These are phyloP conservation scores for Colletotrichum eleusines DNA, from an alignment of 2,329 filamentous ascomycete genomes.

Conservation along the genomic window DNA sequence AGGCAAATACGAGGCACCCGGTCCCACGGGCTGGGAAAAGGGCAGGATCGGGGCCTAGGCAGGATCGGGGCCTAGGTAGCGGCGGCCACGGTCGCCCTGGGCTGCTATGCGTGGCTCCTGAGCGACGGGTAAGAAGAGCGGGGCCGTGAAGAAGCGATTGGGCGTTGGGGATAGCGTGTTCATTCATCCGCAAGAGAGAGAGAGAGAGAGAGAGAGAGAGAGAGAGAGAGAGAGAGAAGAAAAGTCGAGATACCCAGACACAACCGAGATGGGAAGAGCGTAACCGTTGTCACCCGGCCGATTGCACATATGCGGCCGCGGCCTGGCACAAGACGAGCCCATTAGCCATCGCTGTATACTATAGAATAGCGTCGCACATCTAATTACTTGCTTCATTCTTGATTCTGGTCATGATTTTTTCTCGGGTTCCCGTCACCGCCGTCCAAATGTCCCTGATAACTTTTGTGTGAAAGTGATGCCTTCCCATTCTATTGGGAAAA, in stretches of 20 bases:
- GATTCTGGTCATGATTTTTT: not conserved
- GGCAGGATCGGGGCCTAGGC: conserved; percentile 48
- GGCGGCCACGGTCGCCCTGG: conserved; percentile 21
- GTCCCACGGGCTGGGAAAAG: conserved; percentile 65
- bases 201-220: conserved; percentile 1
- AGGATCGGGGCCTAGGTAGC: conserved; percentile 45
- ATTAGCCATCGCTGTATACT: conserved; percentile 38
- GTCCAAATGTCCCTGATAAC: conserved; percentile 8
- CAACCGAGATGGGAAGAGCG: conserved; percentile 31
- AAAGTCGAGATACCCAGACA: conserved; percentile 42
- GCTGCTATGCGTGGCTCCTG: not conserved
- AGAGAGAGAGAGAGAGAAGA: not conserved
- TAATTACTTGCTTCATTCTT: conserved; percentile 18
- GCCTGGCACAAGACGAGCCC: conserved; percentile 20
- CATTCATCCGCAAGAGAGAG: not conserved
- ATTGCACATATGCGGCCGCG: not conserved
- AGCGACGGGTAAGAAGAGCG: not conserved
- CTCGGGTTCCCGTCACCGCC: not conserved
- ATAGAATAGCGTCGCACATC: conserved; percentile 35
- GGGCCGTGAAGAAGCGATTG: not conserved
- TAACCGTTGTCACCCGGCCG: conserved; percentile 16
- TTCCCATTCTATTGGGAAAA: conserved; percentile 4
- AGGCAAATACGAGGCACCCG: conserved; percentile 76
- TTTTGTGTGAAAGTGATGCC: conserved; percentile 9
- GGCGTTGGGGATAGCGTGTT: conserved; percentile 10